Evolutionary conservation across 2,329 filamentous ascomycete species (phyloP).

Genomic region (Scytalidium lignicola): DNA sequence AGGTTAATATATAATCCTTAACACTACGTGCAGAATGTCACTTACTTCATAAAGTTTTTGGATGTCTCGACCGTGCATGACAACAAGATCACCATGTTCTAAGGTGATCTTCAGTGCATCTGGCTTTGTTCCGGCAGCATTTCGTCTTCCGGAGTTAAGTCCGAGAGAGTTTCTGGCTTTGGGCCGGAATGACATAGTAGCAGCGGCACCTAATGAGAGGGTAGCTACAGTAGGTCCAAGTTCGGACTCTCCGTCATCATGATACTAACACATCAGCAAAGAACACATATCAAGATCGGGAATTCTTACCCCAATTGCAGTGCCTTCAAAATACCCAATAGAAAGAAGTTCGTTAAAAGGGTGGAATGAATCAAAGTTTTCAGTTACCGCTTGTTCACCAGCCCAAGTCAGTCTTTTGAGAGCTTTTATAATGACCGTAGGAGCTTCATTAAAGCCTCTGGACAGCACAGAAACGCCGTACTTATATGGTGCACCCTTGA

Average conservation of each 20-base stretch:
- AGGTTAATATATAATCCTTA: slow-evolving; percentile 13
- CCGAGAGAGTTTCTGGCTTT: slow-evolving; percentile 34
- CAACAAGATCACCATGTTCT: slow-evolving; percentile 57
- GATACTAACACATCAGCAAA: slow-evolving; percentile 38
- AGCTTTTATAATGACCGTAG: slow-evolving; percentile 41
- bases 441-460: slow-evolving; percentile 44
- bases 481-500: slow-evolving; percentile 61
- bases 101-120: slow-evolving; percentile 37
- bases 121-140: slow-evolving; percentile 26
- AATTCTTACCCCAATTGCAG: slow-evolving; percentile 47
- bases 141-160: slow-evolving; percentile 25
- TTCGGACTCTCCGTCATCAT: slow-evolving; percentile 61
- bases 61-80: slow-evolving; percentile 57
- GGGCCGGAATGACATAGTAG: slow-evolving; percentile 52
- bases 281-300: background rate
- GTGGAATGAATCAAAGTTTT: slow-evolving; percentile 15
- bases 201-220: slow-evolving; percentile 52
- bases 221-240: slow-evolving; percentile 60
- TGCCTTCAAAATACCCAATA: slow-evolving; percentile 56
- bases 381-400: slow-evolving; percentile 34
- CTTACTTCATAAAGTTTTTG: slow-evolving; percentile 54
- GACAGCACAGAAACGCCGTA: slow-evolving; percentile 53
- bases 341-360: slow-evolving; percentile 61
- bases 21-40: too few species aligned
- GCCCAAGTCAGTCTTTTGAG: slow-evolving; percentile 53